These are phyloP conservation scores for Paecilomyces dactylethromorphus DNA, from an alignment of 2,329 filamentous ascomycete genomes.

Conservation along the genomic window DNA sequence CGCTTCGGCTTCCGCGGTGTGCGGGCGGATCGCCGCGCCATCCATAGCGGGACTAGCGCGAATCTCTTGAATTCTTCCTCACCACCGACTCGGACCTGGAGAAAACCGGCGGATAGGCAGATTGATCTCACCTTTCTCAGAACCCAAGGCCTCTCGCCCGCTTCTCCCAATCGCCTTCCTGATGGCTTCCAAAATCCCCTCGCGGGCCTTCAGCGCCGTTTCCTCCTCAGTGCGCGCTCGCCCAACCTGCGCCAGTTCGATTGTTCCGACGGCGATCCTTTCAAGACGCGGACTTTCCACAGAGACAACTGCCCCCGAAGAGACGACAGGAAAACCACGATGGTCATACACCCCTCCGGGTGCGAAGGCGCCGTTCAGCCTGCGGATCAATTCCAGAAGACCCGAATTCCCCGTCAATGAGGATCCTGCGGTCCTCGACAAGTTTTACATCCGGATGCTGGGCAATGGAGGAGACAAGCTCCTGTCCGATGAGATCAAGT, in stretches of 20 bases:
- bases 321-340: constrained; percentile 45
- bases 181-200: constrained; percentile 46
- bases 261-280: constrained; percentile 9
- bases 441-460: constrained; percentile 69
- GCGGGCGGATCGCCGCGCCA: constrained; percentile 1
- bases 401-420: constrained; percentile 61
- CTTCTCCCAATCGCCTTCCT: constrained; percentile 5
- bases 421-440: constrained; percentile 66
- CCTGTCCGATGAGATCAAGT: constrained; percentile 87
- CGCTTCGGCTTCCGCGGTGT: neutral
- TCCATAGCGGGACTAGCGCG: constrained; percentile 15
- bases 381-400: constrained; percentile 27
- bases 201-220: constrained; percentile 32
- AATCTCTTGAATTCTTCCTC: constrained; percentile 18
- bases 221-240: constrained; percentile 23
- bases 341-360: constrained; percentile 64
- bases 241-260: constrained; percentile 11
- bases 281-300: constrained; percentile 21
- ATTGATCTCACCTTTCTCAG: constrained; percentile 10
- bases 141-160: constrained; percentile 8
- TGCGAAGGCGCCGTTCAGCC: constrained; percentile 61
- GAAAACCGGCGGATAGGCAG: constrained; percentile 8
- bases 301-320: constrained; percentile 13
- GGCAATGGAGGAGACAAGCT: constrained; percentile 65
- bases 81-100: constrained; percentile 7